Evolutionary conservation across 2,329 filamentous ascomycete genomes (phyloP).

Genomic region (Aureobasidium sp.): DNA sequence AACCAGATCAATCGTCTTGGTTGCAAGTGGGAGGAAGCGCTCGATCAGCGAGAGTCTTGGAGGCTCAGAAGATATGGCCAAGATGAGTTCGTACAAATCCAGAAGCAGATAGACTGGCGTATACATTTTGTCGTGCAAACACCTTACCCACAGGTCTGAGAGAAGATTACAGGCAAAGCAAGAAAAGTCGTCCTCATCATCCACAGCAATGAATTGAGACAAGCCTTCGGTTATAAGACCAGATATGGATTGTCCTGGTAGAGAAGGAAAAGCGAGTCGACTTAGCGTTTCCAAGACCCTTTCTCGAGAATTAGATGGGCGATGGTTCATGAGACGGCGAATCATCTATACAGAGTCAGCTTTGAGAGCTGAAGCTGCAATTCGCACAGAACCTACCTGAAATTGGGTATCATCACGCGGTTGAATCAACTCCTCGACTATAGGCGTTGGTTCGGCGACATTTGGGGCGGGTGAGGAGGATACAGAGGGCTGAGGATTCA

Average conservation of each 20-base stretch:
- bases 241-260: slow-evolving; percentile 53
- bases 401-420: neutral
- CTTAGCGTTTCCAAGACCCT: slow-evolving; percentile 61
- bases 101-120: slow-evolving; percentile 57
- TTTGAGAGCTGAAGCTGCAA: neutral
- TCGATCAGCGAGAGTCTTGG: slow-evolving; percentile 53
- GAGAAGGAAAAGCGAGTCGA: slow-evolving; percentile 55
- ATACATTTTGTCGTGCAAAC: slow-evolving; percentile 51
- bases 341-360: slow-evolving; percentile 26
- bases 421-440: neutral
- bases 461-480: neutral
- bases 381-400: neutral
- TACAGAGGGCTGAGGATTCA: slow-evolving; percentile 12
- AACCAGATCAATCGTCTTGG: slow-evolving; percentile 44
- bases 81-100: slow-evolving; percentile 53
- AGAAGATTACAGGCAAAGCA: slow-evolving; percentile 56
- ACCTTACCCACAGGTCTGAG: slow-evolving; percentile 59
- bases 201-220: slow-evolving; percentile 41
- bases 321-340: slow-evolving; percentile 57
- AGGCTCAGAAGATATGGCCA: slow-evolving; percentile 51
- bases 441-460: neutral
- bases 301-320: slow-evolving; percentile 44
- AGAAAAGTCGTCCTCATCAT: slow-evolving; percentile 47
- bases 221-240: slow-evolving; percentile 60
- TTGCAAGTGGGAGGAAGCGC: slow-evolving; percentile 40